Percentiles rank a stretch among this genome's conserved stretches.
These are phyloP conservation scores for Verbascum thapsus DNA, from an alignment of 257 asterid species.

Conservation along the genomic window DNA sequence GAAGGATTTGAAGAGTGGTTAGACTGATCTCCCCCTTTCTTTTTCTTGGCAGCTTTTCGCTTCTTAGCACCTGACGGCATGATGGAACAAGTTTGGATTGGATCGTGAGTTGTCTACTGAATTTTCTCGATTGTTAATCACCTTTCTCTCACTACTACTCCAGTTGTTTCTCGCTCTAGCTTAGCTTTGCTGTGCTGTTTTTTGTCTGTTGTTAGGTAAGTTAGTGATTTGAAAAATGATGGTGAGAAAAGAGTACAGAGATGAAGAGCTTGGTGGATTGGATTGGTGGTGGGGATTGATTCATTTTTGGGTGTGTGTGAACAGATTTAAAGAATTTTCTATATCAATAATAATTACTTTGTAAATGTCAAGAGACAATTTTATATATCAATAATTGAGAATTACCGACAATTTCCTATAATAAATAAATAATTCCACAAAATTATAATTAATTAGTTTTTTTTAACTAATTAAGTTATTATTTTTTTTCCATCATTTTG, in stretches of 20 bases:
- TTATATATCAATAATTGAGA: too few species aligned
- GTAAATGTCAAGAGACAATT: too few species aligned
- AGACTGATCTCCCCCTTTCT: slow-evolving; percentile 41
- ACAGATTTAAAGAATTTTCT: too few species aligned
- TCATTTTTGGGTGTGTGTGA: not conserved
- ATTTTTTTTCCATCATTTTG: too few species aligned
- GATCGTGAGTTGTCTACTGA: slow-evolving; percentile 23
- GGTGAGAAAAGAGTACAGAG: slow-evolving; percentile 27
- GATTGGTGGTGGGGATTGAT: not conserved
- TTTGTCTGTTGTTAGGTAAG: slow-evolving; percentile 17
- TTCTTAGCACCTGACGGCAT: slow-evolving; percentile 64
- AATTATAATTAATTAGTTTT: too few species aligned
- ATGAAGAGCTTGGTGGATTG: slow-evolving; percentile 3
- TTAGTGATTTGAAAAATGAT: slow-evolving; percentile 25
- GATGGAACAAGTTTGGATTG: slow-evolving; percentile 22
- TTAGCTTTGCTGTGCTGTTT: slow-evolving; percentile 11
- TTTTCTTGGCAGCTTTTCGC: slow-evolving; percentile 58
- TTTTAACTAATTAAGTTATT: too few species aligned
- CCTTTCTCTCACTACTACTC: slow-evolving; percentile 18
- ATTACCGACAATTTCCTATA: too few species aligned
- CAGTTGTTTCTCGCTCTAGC: not conserved
- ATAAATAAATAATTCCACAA: too few species aligned
- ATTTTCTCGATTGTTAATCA: slow-evolving; percentile 13
- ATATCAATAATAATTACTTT: too few species aligned
- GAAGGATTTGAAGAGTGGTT: slow-evolving; percentile 20